Evolutionary conservation across 1,284 basidiomycete species (phyloP), one percentile per base, ranked within the genome.

Genomic region (Cystobasidium sp.): DNA sequence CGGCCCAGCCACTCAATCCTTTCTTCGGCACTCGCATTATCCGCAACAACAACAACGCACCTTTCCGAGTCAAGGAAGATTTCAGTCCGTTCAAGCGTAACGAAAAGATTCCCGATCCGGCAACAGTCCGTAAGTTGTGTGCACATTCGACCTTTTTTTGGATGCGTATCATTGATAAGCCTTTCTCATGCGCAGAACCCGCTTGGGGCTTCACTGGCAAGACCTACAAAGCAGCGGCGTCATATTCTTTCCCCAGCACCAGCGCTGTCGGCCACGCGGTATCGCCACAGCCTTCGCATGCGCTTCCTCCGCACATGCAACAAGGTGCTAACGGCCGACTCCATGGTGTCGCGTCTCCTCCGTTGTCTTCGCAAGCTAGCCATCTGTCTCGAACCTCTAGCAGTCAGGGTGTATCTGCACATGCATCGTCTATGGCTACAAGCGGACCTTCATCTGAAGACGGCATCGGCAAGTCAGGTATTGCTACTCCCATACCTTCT

Each of bases 21-120:
- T 81, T 81, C 76, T 81, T 81, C 46, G 80, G 79, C 20, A 73
- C 66, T 39, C 78, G 78, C 65, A 51, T 68, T 7, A 72, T 77
- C 53, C 79, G 78, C 56, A 75, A 58, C 18, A 52, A 75, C 22
- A 76, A 76, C 31, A 73, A 76, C 24, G 65, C 75, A 14, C 75
- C 77, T 6, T 69, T 81, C 64, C 76, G 78, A 65, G 80, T 81
- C 76, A 81, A 81, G 74, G 80, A 81, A 65, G 80, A 81, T 58
- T 81, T 81, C 44, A 78, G 75, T 2, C 80, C 80, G 0, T 81
- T 80, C 77, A 74, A 76, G 70, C 74, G 73, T 41, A 73, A 59
- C 1, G 61, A 66, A 43, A 52, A 63, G 44, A 74, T 78, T 3
- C 74, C 76, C 2, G 75, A 75, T 9, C 75, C 80, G 14, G 44